Base-by-base conservation (phyloP, 345 rosid genomes). In the Boechera divaricarpa region DNA sequence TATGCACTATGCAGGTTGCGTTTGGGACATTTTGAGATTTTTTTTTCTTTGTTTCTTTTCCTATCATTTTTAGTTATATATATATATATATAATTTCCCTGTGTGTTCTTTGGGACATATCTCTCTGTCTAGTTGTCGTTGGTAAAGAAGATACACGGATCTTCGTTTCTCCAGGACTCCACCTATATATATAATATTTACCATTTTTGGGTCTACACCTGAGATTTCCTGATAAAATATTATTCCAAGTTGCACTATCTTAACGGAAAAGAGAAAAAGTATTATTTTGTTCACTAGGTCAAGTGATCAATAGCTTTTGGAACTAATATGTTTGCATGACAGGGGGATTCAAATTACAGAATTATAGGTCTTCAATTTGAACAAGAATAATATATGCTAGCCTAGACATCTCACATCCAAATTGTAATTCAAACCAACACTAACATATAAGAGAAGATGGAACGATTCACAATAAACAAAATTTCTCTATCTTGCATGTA, bases 1-100 rank as follows among this genome's bases (percentile, higher is more conserved):
- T 65, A 65, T 48, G 47, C 15, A 70, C 73, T 65, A 65, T 48
- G 47, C 15, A 70, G 35, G 72, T 77, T 77, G 45, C 81, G 77
- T 71, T 71, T 65, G 58, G 62, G 48, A 32, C 63, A 29, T 59
- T 48, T 18, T 49, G 1, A 28, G 26, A 35, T 21, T 28, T 77
- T 21, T 28, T 77, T 58, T 47, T 55, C 42, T 77, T 11, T 63
- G 59, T 54, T 77, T 62, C 53, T 38, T 70, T 70, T 44, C 51
- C 51, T 75, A 3, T 49, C 31, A 16, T 57, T 75, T 67, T 64
- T 3, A 21, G 2, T 29, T 28, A 42, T 7, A 10, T 35, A 36
- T n/a, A 15, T 45, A 18, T 3, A 51, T 21, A 52, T 52, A 29
- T 13, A 35, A 35, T 6, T 18, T 62, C 12, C 41, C 55, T 70